These are phyloP conservation scores for Fraxinus floribunda DNA, from an alignment of 305 asterid species.

Conservation along the genomic window DNA sequence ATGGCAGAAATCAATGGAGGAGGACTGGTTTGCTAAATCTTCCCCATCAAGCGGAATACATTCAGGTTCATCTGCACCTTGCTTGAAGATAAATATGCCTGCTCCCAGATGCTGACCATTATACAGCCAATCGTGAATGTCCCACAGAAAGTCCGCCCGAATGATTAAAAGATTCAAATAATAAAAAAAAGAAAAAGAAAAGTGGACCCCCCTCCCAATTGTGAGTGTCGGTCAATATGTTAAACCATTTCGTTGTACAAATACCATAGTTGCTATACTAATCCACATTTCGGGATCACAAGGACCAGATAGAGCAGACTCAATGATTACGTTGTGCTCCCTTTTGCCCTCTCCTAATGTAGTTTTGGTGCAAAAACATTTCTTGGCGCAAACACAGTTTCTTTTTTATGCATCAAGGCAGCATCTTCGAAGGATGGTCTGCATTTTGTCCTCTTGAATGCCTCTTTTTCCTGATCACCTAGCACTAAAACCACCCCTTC, in stretches of 20 bases:
- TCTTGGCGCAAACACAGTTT: slow-evolving; percentile 69
- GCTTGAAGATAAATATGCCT: slow-evolving; percentile 63
- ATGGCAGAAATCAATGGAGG: slow-evolving; percentile 52
- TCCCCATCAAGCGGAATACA: slow-evolving; percentile 22
- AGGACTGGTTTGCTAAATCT: slow-evolving; percentile 20
- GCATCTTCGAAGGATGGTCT: slow-evolving; percentile 44
- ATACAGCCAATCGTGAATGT: slow-evolving; percentile 81
- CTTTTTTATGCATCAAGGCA: slow-evolving; percentile 61
- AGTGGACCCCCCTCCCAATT: no score
- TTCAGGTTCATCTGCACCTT: slow-evolving; percentile 31
- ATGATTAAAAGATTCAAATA: no score
- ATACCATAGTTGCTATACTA: slow-evolving; percentile 49
- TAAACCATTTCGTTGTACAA: no score
- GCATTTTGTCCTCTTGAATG: slow-evolving; percentile 53
- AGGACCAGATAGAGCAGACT: slow-evolving; percentile 47
- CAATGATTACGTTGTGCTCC: slow-evolving; percentile 67
- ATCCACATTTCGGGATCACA: slow-evolving; percentile 83
- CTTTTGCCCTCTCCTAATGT: slow-evolving; percentile 51
- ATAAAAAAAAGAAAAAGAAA: no score
- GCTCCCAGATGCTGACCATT: slow-evolving; percentile 37
- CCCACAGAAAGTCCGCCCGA: slow-evolving; percentile 44
- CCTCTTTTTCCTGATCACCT: slow-evolving; percentile 73
- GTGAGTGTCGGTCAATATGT: no score
- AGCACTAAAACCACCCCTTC: slow-evolving; percentile 55
- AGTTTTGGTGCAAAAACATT: slow-evolving; percentile 66